Evolutionary conservation across 164 flowering plant species (phyloP).

Genomic region (Santalum album): DNA sequence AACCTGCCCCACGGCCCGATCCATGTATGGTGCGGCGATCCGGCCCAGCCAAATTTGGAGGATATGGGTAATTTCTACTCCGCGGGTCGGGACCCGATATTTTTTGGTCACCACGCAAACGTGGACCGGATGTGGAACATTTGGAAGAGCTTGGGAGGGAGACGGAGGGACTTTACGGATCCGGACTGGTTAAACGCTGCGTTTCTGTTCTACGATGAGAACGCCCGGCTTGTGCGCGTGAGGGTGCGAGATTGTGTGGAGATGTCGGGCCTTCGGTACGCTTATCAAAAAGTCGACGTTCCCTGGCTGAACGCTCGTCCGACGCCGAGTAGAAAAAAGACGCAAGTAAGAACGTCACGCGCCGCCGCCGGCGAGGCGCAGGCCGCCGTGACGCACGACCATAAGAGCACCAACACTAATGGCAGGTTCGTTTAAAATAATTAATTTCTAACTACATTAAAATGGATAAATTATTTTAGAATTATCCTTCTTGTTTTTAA

Average conservation of each 20-base stretch:
- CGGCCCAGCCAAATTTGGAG: constrained; percentile 37
- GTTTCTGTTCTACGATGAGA: constrained; percentile 41
- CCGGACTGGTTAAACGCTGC: constrained; percentile 30
- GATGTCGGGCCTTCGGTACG: constrained; percentile 27
- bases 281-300: constrained; percentile 39
- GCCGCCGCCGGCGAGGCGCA: neutral
- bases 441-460: no score
- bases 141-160: constrained; percentile 45
- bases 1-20: constrained; percentile 32
- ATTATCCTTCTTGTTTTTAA: no score
- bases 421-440: no score
- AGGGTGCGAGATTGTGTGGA: constrained; percentile 44
- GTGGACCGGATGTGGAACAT: constrained; percentile 57
- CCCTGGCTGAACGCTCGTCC: constrained; percentile 43
- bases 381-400: neutral
- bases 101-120: constrained; percentile 52
- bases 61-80: constrained; percentile 72
- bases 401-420: no score
- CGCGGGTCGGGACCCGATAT: constrained; percentile 55
- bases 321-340: constrained; percentile 4
- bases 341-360: no score
- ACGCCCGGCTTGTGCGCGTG: constrained; percentile 36
- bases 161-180: constrained; percentile 27
- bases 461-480: no score
- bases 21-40: constrained; percentile 37